Conservation (phyloP, 2,329 filamentous ascomycete species). For the Aureobasidium sp. region DNA sequence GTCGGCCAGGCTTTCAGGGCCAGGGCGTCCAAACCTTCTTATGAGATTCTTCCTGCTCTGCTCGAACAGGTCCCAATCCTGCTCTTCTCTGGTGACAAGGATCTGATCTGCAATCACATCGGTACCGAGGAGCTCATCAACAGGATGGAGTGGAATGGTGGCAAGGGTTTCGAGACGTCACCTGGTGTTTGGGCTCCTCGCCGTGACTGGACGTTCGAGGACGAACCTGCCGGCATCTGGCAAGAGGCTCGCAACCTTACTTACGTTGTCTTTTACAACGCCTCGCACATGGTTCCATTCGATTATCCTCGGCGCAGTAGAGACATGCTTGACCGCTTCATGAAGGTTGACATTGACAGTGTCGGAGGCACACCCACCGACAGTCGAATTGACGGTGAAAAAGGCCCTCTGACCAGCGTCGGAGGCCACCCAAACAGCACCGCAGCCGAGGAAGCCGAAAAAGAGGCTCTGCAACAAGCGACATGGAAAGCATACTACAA, state of each 20-base stretch:
- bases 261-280: constrained; percentile 91
- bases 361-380: constrained; percentile 77
- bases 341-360: constrained; percentile 81
- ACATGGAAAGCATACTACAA: constrained; percentile 86
- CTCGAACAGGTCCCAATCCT: constrained; percentile 71
- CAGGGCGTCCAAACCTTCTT: constrained; percentile 62
- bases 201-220: constrained; percentile 89
- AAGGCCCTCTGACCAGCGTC: constrained; percentile 69
- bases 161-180: constrained; percentile 80
- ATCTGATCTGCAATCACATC: constrained; percentile 94
- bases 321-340: constrained; percentile 97
- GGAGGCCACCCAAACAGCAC: constrained; percentile 66
- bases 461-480: constrained; percentile 67
- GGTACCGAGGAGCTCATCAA: constrained; percentile 88
- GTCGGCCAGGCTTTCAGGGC: constrained; percentile 68
- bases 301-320: constrained; percentile 79
- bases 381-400: constrained; percentile 78
- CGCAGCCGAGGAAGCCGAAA: constrained; percentile 54
- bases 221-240: constrained; percentile 80
- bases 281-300: constrained; percentile 97
- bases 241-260: constrained; percentile 92
- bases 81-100: constrained; percentile 87
- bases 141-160: constrained; percentile 86
- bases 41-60: constrained; percentile 69
- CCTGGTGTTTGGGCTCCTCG: constrained; percentile 88